These are phyloP conservation scores for Glycyrrhiza uralensis DNA, from an alignment of 306 rosid species.

Conservation along the genomic window DNA sequence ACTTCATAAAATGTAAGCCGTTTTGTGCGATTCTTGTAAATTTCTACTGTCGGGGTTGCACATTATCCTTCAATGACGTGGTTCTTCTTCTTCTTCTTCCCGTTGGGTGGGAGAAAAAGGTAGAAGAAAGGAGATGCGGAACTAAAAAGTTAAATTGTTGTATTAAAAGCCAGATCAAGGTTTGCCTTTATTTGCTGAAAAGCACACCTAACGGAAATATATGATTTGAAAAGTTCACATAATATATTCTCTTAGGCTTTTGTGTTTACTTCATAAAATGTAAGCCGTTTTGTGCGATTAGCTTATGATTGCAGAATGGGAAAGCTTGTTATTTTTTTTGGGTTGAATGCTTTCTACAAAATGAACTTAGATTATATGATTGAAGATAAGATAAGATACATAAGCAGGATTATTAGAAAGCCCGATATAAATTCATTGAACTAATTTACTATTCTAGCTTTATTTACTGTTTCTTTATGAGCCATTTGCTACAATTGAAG, in stretches of 20 bases:
- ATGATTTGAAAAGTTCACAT: constrained; percentile 14
- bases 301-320: neutral
- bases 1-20: neutral
- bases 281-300: neutral
- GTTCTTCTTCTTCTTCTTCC: neutral
- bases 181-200: constrained; percentile 22
- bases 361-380: neutral
- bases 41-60: neutral
- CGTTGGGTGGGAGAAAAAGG: neutral
- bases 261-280: neutral
- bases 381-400: neutral
- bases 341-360: constrained; percentile 2
- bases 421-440: neutral
- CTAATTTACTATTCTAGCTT: neutral
- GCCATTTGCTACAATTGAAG: neutral
- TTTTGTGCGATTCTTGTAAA: neutral
- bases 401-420: neutral
- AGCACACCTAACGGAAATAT: constrained; percentile 22
- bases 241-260: constrained; percentile 11
- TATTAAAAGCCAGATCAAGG: neutral
- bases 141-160: constrained; percentile 26
- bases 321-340: neutral
- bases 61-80: neutral
- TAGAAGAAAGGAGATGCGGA: neutral
- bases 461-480: neutral